Evolutionary conservation across 108 stramenopile species (phyloP), one percentile per base, ranked within the genome.

Genomic region (Cylindrotheca closterium): DNA sequence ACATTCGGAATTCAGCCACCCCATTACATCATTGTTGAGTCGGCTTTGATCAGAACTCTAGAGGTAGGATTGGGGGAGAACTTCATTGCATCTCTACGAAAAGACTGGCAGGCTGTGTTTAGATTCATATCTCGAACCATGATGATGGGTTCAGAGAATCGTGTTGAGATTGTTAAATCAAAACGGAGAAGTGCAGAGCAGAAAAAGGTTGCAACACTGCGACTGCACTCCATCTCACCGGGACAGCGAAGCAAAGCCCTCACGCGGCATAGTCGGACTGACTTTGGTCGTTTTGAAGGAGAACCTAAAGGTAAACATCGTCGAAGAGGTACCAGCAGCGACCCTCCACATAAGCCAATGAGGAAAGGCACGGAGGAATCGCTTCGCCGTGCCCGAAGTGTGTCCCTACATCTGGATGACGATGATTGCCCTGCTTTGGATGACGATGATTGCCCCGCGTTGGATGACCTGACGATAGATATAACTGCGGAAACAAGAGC

Each of bases 1-100:
- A 19, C 30, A 2, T 65, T 53, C 24, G 63, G 63, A 5, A 52
- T 65, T 4, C 63, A 54, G n/a, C 63, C 63, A 12, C 51, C 63
- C 2, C 63, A 65, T 34, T 65, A 65, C 26, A 22, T 10, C 31
- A 33, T 65, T 22, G 28, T 54, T 18, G 63, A 54, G 29, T 24
- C 63, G 8, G 63, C 63, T 15, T 51, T 65, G 4, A 30, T 65
- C 33, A 51, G 63, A 29, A 65, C 63, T 10, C 31, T 65, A 5
- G 30, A 52, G 63, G 18, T 24, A 8, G 61, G 24, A 4, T 30
- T 65, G 30, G n/a, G 22, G 12, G 63, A 65, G 2, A 5, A 29
- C 19, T 65, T 51, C 51, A 65, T 52, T 4, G 7, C 37, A 27
- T 47, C 48, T 3, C 10, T 65, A 5, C 7, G 30, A 12, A 42